Evolutionary conservation across 345 rosid species (phyloP).

Genomic region (Populus ilicifolia): DNA sequence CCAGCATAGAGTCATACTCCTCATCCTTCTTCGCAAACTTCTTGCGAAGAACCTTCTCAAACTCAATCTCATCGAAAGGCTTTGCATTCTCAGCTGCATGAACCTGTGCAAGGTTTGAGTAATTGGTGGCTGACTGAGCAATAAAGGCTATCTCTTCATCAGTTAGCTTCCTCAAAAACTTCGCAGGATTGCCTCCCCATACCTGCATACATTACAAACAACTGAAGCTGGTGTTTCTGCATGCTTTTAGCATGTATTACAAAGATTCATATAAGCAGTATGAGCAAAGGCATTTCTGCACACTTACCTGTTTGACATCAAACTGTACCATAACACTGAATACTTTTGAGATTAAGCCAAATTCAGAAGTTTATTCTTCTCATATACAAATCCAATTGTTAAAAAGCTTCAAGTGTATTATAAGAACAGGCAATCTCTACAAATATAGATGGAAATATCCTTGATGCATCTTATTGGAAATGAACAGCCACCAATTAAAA

Average conservation of each 20-base stretch:
- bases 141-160: slow-evolving; percentile 69
- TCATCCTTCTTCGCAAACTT: slow-evolving; percentile 66
- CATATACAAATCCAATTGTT: background rate
- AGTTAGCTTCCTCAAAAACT: slow-evolving; percentile 79
- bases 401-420: background rate
- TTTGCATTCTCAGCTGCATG: slow-evolving; percentile 90
- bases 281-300: background rate
- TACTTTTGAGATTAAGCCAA: background rate
- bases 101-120: slow-evolving; percentile 78
- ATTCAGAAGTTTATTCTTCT: background rate
- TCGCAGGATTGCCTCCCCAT: slow-evolving; percentile 98
- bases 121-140: slow-evolving; percentile 70
- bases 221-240: background rate
- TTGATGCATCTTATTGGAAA: background rate
- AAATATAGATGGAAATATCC: background rate
- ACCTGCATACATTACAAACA: slow-evolving; percentile 40
- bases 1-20: slow-evolving; percentile 84
- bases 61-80: slow-evolving; percentile 72
- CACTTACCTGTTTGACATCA: too few relatives aligned
- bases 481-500: background rate
- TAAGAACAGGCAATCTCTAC: background rate
- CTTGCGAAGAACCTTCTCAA: slow-evolving; percentile 86
- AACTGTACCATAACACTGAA: background rate
- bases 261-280: background rate
- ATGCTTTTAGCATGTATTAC: background rate